phyloP scores from a whole-genome alignment of 2,329 filamentous ascomycete species.

The Penicillium fuscoglaucum region DNA sequence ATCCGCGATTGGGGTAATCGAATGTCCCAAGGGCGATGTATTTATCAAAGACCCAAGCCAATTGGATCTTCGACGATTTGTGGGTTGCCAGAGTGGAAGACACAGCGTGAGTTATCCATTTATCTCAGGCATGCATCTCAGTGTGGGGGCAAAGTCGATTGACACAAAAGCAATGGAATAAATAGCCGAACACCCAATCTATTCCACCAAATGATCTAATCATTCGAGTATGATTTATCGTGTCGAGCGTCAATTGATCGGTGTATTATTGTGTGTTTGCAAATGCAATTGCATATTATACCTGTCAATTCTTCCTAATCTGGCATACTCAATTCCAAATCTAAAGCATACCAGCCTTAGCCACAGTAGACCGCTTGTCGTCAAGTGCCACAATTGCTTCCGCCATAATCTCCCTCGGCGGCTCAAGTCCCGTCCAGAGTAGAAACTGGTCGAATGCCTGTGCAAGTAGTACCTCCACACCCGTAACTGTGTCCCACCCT shows the following conservation, averaged over 20 bases:
- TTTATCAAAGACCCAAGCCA: slow-evolving; percentile 23
- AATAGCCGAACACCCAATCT: background rate
- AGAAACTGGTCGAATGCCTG: slow-evolving; percentile 29
- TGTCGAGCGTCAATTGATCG: background rate
- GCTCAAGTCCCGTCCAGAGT: slow-evolving; percentile 22
- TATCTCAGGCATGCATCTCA: background rate
- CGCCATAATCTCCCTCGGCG: slow-evolving; percentile 10
- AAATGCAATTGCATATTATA: background rate
- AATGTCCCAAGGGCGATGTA: slow-evolving; percentile 14
- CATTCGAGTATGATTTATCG: background rate
- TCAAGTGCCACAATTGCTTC: slow-evolving; percentile 14
- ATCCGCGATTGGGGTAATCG: slow-evolving; percentile 25
- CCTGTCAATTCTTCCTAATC: background rate
- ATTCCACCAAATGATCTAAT: background rate
- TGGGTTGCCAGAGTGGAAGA: slow-evolving; percentile 6
- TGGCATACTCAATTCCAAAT: background rate
- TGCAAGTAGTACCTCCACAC: slow-evolving; percentile 28
- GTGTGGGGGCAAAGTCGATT: background rate
- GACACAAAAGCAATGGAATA: background rate
- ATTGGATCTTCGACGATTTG: slow-evolving; percentile 12
- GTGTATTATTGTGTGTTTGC: background rate
- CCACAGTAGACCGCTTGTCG: background rate
- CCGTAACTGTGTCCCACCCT: slow-evolving; percentile 21
- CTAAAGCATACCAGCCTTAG: slow-evolving; percentile 4
- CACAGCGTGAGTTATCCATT: background rate